phyloP scores from a whole-genome alignment of 2,329 filamentous ascomycete species.

The Talaromyces sp. region DNA sequence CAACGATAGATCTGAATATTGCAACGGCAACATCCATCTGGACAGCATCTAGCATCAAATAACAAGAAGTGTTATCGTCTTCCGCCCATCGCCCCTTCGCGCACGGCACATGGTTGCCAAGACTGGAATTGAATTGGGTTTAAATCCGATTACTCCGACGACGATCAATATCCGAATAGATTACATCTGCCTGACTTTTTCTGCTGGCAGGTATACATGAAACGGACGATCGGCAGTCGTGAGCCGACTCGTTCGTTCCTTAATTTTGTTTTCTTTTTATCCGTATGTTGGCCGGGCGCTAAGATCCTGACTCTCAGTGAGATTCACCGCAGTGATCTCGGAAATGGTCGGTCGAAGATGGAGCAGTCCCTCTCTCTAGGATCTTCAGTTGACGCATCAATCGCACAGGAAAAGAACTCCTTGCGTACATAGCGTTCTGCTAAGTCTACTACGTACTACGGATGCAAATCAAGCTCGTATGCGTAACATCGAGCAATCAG shows the following conservation, averaged over 20 bases:
- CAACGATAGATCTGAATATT: background rate
- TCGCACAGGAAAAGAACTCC: background rate
- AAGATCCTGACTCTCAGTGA: background rate
- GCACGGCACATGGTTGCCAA: slow-evolving; percentile 2
- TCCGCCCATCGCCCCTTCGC: background rate
- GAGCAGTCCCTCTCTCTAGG: background rate
- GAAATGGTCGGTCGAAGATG: background rate
- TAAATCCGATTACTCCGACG: background rate
- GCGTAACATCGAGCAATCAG: background rate
- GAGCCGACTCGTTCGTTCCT: slow-evolving; percentile 3
- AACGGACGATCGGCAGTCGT: slow-evolving; percentile 7
- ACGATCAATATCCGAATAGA: background rate
- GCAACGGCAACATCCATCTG: background rate
- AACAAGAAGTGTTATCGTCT: no score
- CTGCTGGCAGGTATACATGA: background rate
- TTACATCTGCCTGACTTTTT: background rate
- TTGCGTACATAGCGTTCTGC: background rate
- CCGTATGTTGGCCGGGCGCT: background rate
- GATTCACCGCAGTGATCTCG: background rate
- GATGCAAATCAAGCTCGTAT: background rate
- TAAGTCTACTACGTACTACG: no score
- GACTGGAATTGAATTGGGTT: background rate
- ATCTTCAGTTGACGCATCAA: background rate
- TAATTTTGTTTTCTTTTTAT: slow-evolving; percentile 2
- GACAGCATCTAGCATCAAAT: background rate